A percentile compares a stretch with the other conserved stretches of the same genome.
Evolutionary conservation across 208 protist genomes (phyloP).

Genomic region (Herpetomonas muscarum): DNA sequence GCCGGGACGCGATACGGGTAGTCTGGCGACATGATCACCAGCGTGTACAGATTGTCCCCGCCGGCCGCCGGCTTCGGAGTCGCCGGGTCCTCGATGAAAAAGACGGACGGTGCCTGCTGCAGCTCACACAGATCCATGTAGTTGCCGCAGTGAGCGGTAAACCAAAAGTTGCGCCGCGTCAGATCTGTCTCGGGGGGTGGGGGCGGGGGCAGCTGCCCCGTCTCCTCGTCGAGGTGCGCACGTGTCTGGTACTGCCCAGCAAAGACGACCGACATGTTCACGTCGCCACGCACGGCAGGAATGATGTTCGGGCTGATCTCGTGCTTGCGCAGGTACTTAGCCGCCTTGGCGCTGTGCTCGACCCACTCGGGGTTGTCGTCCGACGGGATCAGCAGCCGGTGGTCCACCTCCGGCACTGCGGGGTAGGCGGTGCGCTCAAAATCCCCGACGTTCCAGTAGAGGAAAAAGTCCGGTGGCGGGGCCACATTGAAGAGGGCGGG

Average conservation of each 20-base stretch:
- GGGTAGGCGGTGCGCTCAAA: slow-evolving; percentile 86
- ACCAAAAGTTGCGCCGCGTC: slow-evolving; percentile 83
- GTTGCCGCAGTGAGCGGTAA: slow-evolving; percentile 88
- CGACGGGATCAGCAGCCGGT: slow-evolving; percentile 66
- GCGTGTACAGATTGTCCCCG: slow-evolving; percentile 46
- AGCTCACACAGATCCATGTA: slow-evolving; percentile 87
- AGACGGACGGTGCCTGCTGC: slow-evolving; percentile 77
- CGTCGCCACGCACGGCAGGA: slow-evolving; percentile 54
- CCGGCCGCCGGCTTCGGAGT: neutral
- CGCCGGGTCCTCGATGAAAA: slow-evolving; percentile 43
- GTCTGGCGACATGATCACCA: slow-evolving; percentile 86
- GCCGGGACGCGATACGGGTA: slow-evolving; percentile 77
- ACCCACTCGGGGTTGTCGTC: slow-evolving; percentile 31
- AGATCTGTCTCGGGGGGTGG: slow-evolving; percentile 51
- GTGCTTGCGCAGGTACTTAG: slow-evolving; percentile 83
- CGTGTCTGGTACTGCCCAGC: slow-evolving; percentile 56
- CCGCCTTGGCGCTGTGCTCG: slow-evolving; percentile 40
- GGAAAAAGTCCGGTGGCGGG: slow-evolving; percentile 82
- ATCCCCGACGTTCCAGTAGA: slow-evolving; percentile 82
- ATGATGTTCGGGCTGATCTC: slow-evolving; percentile 70
- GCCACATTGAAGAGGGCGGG: slow-evolving; percentile 84
- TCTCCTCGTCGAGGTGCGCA: slow-evolving; percentile 46
- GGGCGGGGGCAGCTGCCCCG: slow-evolving; percentile 42
- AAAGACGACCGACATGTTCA: slow-evolving; percentile 88
- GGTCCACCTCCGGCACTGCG: slow-evolving; percentile 52